Conservation (phyloP, 495 filamentous ascomycete species). For the Cudoniella acicularis region DNA sequence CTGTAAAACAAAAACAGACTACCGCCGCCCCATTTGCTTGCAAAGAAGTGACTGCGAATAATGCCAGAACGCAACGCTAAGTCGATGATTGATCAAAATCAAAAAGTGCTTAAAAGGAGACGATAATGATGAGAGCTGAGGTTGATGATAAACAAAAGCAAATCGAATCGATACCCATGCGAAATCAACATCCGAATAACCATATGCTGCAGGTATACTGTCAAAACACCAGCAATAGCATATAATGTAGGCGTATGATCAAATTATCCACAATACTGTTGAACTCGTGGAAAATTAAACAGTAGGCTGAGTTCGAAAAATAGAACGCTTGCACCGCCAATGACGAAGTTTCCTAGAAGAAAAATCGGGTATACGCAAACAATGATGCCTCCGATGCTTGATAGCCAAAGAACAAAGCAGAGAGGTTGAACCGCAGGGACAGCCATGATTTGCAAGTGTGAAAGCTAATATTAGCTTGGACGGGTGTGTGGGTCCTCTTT, state of each 20-base stretch:
- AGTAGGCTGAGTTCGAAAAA: neutral
- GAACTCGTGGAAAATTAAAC: neutral
- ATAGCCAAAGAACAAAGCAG: no score
- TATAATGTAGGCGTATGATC: neutral
- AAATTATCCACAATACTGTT: neutral
- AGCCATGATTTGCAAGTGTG: no score
- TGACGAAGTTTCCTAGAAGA: neutral
- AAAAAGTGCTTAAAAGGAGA: neutral
- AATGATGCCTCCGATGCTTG: slow-evolving; percentile 1
- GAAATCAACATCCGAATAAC: no score
- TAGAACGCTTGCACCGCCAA: slow-evolving; percentile 1
- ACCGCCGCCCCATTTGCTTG: neutral
- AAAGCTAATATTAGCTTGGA: neutral
- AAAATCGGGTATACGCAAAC: slow-evolving; percentile 2
- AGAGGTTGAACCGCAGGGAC: no score
- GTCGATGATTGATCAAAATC: neutral
- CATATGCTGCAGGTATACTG: no score
- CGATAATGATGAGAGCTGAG: neutral
- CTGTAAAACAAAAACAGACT: neutral
- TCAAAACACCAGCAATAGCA: no score
- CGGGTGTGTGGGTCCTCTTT: slow-evolving; percentile 10
- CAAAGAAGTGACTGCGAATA: neutral
- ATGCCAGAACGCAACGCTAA: neutral
- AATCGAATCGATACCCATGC: no score
- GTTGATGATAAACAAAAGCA: no score